phyloP scores from a whole-genome alignment of 805 yeast genomes.

The Saturnispora diversa region DNA sequence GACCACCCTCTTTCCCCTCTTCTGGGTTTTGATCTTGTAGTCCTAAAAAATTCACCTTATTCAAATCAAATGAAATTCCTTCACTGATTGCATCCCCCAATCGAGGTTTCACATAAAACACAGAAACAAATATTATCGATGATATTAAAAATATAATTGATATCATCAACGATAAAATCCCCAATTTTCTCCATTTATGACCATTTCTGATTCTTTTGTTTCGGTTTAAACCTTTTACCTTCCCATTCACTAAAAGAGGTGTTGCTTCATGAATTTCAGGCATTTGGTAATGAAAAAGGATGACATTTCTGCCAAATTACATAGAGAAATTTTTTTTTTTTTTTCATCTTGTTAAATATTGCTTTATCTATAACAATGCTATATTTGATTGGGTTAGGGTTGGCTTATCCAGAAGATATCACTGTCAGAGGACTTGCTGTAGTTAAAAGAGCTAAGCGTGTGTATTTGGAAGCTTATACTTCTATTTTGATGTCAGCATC shows the following conservation, averaged over 20 bases:
- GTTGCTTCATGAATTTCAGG: too few species aligned
- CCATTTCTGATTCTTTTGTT: too few species aligned
- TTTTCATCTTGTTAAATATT: not conserved
- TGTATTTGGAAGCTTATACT: constrained; percentile 93
- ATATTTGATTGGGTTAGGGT: constrained; percentile 85
- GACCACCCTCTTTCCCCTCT: constrained; percentile 25
- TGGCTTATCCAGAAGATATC: constrained; percentile 81
- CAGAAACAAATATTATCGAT: not conserved
- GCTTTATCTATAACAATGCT: constrained; percentile 44
- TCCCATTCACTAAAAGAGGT: too few species aligned
- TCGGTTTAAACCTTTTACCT: too few species aligned
- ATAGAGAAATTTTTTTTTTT: not conserved
- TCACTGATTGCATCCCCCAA: constrained; percentile 28
- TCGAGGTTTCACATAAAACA: constrained; percentile 20
- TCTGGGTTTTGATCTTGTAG: constrained; percentile 12
- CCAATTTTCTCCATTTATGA: not conserved
- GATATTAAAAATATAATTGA: not conserved
- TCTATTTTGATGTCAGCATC: constrained; percentile 92
- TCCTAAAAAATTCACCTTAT: constrained; percentile 26
- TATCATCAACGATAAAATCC: not conserved
- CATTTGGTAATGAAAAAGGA: too few species aligned
- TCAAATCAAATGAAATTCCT: constrained; percentile 28
- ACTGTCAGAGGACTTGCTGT: constrained; percentile 90
- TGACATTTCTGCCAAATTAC: too few species aligned
- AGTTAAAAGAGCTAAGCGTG: constrained; percentile 75